Evolutionary conservation across 441 rosid species (phyloP), one percentile per base, ranked within the genome.

Genomic region (Pelargonium fulgidum): DNA sequence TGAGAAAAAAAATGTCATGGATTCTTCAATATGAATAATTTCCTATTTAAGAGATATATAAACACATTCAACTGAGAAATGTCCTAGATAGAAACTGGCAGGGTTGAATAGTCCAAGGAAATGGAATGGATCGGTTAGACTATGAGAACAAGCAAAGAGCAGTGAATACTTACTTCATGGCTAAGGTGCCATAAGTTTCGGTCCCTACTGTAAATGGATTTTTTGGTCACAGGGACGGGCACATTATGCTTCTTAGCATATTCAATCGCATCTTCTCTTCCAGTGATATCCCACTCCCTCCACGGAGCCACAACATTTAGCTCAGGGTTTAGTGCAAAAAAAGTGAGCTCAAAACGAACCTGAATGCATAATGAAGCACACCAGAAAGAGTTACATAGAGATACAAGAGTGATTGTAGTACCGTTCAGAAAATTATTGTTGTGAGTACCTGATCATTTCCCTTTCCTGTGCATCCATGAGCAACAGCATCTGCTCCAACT

Each of bases 391-490:
- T 68, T 33, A 70, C 26, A 73, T 52, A 50, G 58, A 44, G 11
- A 63, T 20, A 68, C 58, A 39, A 47, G 11, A 26, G 58, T 70
- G 1, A 11, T 4, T 17, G 7, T 72, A 24, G 29, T 3, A 24
- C 1, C 29, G 29, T 3, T 24, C 29, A 29, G 36, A 29, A 29
- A 29, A 29, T 41, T 62, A 26, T 58, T 47, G 63, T 11, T 17
- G 3, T 7, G 54, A 81, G 73, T 85, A 83, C 98, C 93, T 91
- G 97, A 82, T 93, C 97, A 81, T 93, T 93, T 82, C 98, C 97
- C 86, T 93, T 93, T 58, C 98, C 97, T 1, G 96, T 93, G 82
- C 97, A 93, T 62, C 98, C 97, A 73, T 93, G 98, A 26, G 98
- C 78, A 68, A 89, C 96, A 24, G 97, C 95, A 79, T 93, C 97